These are phyloP conservation scores for Phylloporus scabripes DNA, from an alignment of 768 basidiomycete genomes.

Conservation along the genomic window DNA sequence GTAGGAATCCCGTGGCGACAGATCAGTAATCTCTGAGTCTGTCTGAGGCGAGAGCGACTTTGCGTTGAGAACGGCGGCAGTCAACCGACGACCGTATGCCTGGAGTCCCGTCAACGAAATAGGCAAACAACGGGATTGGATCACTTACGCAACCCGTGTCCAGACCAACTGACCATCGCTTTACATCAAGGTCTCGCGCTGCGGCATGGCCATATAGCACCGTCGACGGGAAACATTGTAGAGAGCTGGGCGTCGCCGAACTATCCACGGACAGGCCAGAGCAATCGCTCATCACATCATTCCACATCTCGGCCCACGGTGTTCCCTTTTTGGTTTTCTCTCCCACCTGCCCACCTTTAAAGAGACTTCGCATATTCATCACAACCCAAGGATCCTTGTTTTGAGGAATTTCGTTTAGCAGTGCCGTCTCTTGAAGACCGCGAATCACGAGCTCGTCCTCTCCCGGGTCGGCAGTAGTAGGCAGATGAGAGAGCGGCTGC, in stretches of 20 bases:
- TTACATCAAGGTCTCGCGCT: conserved; percentile 70
- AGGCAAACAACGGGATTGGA: background rate
- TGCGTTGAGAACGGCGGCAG: conserved; percentile 58
- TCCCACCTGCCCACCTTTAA: conserved; percentile 34
- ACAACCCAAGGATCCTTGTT: conserved; percentile 74
- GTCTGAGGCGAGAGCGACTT: conserved; percentile 13
- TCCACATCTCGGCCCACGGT: conserved; percentile 78
- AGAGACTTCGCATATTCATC: conserved; percentile 37
- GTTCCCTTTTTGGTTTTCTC: conserved; percentile 38
- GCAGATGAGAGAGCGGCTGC: conserved; percentile 72
- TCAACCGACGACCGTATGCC: conserved; percentile 57
- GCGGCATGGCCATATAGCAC: conserved; percentile 91
- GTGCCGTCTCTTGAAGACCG: conserved; percentile 55
- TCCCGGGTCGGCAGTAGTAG: conserved; percentile 30
- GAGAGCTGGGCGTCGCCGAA: conserved; percentile 13
- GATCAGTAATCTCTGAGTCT: conserved; percentile 11
- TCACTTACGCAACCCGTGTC: conserved; percentile 79
- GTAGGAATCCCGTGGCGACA: conserved; percentile 16
- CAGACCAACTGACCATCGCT: conserved; percentile 78
- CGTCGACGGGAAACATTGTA: conserved; percentile 67
- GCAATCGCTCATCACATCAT: conserved; percentile 55
- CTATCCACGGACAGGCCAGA: conserved; percentile 37
- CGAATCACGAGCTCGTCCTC: conserved; percentile 35
- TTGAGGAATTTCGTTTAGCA: conserved; percentile 67
- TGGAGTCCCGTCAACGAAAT: conserved; percentile 15